Base-by-base conservation (phyloP, 1,139 yeast species). In the Saccharomyces pastorianus region DNA sequence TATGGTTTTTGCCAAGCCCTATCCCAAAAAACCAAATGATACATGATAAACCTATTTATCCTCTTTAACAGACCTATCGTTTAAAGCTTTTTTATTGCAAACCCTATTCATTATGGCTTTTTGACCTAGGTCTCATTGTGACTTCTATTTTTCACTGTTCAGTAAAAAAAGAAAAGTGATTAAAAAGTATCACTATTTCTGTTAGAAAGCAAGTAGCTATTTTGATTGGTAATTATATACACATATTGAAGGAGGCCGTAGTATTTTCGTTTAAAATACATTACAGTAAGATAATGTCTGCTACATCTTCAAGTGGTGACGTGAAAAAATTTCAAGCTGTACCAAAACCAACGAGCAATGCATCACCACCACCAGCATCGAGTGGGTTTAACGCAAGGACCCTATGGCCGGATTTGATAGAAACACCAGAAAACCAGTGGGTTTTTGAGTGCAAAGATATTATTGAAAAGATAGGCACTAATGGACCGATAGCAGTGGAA, bases 321-420 rank as follows among this genome's bases (percentile, higher is more conserved):
- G 44, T 20, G n/a, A 20, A 17, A 8, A 38, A 20, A 20, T 4
- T 20, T 6, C 44, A 11, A 11, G n/a, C 11, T 38, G 17, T 17
- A 20, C 25, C 44, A 38, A 38, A 20, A 9, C 25, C 44, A 38
- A 38, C 44, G 25, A 38, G 9, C 20, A 38, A 38, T 38, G 44
- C 53, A 20, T 23, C 55, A 28, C n/a, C 49, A 14, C 31, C 51
- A 17, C 23, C 51, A 6, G 41, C 34, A 20, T 25, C 48, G n/a
- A 52, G 51, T 23, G 53, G 51, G n/a, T 63, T 65, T 53, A 68
- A 67, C 53, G 42, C 67, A 13, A 58, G 71, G 50, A 49, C 62
- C 5, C 57, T 67, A 31, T 69, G 70, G 73, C 73, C 73, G 3
- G 71, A 68, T 56, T 61, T 67, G 46, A 65, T 69, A 13, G 62